Percentiles rank a stretch among this genome's conserved stretches.
These are phyloP conservation scores for Cenchrus fungigraminus DNA, from an alignment of 176 grass and related monocot genomes.

Conservation along the genomic window DNA sequence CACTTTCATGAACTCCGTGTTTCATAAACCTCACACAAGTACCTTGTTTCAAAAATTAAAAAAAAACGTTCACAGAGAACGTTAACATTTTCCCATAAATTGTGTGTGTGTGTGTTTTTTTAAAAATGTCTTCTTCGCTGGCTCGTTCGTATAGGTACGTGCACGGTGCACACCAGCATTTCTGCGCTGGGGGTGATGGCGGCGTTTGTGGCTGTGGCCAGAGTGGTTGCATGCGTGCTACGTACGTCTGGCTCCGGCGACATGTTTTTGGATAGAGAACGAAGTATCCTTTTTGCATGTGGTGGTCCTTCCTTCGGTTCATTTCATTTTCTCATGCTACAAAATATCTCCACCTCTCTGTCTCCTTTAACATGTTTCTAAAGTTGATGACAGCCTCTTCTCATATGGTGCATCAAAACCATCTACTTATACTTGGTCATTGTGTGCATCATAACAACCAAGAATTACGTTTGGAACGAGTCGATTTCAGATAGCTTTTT, in stretches of 20 bases:
- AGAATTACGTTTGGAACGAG: neutral
- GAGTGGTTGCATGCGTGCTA: slow-evolving; percentile 22
- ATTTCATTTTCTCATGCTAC: neutral
- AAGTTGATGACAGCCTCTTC: neutral
- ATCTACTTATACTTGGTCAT: neutral
- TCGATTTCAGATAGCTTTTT: neutral
- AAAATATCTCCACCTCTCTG: neutral
- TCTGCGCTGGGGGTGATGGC: neutral
- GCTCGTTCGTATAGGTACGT: neutral
- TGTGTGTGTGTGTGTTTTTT: neutral
- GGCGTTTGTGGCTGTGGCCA: neutral
- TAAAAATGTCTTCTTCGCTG: neutral
- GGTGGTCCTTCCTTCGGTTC: neutral
- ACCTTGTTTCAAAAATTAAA: too few species aligned
- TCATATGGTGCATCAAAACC: neutral
- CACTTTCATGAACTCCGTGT: too few species aligned
- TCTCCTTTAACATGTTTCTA: neutral
- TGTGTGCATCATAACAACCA: neutral
- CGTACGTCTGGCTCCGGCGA: neutral
- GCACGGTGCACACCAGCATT: neutral
- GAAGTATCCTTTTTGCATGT: neutral
- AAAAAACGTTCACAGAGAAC: too few species aligned
- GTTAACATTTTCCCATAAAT: too few species aligned
- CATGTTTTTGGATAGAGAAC: slow-evolving; percentile 10
- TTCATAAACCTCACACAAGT: too few species aligned